Conservation (phyloP, 805 yeast species). For the Monosporozyma siamensis region DNA sequence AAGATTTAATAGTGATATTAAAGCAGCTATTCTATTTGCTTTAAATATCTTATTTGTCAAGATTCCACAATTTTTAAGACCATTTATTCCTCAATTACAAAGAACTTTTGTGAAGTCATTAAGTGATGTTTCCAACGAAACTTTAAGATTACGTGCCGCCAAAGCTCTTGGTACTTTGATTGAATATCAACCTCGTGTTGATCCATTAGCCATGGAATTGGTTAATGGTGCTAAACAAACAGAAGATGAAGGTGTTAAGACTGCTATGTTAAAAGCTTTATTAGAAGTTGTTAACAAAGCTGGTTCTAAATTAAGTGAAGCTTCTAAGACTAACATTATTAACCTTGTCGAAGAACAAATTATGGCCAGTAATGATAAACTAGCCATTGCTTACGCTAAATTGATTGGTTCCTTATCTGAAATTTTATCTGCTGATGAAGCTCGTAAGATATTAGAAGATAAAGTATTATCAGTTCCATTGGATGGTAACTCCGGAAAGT, state of each 20-base stretch:
- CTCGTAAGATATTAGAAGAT: conserved; percentile 44
- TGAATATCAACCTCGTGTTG: conserved; percentile 85
- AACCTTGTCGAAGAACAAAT: conserved; percentile 68
- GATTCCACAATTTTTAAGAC: conserved; percentile 85
- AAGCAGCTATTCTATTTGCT: conserved; percentile 86
- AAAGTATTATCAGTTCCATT: conserved; percentile 46
- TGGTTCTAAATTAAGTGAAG: conserved; percentile 67
- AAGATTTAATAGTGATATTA: conserved; percentile 81
- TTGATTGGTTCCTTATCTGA: conserved; percentile 69
- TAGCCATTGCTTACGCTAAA: conserved; percentile 68
- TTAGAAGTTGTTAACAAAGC: conserved; percentile 73
- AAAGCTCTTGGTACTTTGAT: conserved; percentile 81
- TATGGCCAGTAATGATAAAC: conserved; percentile 43
- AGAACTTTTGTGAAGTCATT: conserved; percentile 91
- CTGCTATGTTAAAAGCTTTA: conserved; percentile 78
- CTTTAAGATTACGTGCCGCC: conserved; percentile 76
- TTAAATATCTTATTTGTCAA: conserved; percentile 67
- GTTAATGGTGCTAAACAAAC: conserved; percentile 64
- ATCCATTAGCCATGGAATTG: conserved; percentile 80
- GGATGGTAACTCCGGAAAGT: conserved; percentile 40
- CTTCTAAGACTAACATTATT: conserved; percentile 59
- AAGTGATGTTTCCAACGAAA: conserved; percentile 65
- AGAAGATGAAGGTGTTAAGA: conserved; percentile 61
- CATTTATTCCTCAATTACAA: conserved; percentile 95
- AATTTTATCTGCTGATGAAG: conserved; percentile 56